These are phyloP conservation scores for Sphaerostilbella broomeana DNA, from an alignment of 2,329 filamentous ascomycete species.

Conservation along the genomic window DNA sequence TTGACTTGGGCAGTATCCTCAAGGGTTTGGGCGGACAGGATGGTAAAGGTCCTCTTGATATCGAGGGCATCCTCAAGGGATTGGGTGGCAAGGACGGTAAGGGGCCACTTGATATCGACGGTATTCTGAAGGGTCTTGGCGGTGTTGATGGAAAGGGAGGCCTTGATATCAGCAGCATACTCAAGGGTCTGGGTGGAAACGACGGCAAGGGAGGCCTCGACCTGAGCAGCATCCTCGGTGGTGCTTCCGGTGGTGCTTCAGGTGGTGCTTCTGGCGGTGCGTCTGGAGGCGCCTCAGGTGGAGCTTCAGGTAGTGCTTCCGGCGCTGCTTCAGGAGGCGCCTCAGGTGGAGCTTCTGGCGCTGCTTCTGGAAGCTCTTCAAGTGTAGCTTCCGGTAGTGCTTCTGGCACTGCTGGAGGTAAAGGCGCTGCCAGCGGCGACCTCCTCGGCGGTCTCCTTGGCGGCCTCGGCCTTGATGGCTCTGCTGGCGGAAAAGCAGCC, in stretches of 20 bases:
- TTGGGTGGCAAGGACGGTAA: not conserved
- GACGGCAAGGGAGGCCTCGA: not conserved
- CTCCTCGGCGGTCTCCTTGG: not conserved
- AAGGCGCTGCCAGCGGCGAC: not conserved
- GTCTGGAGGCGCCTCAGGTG: no score
- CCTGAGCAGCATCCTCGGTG: no score
- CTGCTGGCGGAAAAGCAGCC: not conserved
- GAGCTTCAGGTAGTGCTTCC: no score
- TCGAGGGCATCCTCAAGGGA: not conserved
- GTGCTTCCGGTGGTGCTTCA: not conserved
- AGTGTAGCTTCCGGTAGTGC: no score
- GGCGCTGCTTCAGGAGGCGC: no score
- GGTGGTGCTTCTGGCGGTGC: not conserved
- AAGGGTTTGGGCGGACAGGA: not conserved
- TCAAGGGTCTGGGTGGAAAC: not conserved
- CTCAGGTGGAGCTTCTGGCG: no score
- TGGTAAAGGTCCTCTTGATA: not conserved
- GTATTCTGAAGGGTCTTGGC: not conserved
- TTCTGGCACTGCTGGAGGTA: not conserved
- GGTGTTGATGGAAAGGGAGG: not conserved
- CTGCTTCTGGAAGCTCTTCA: no score
- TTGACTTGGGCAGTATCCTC: not conserved
- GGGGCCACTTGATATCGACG: not conserved
- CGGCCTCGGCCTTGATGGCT: not conserved
- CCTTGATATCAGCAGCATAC: not conserved